Conservation (phyloP, 176 grass and related monocot genomes). For the barley (Hordeum vulgare) region MorexV3_pseudomolecules_assembly NC_058519.1:2568229-2568728, state of each 20-base stretch:
- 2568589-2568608: constrained; percentile 51
- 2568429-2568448: neutral
- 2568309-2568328: constrained; percentile 47
- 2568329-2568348: constrained; percentile 58
- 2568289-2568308: constrained; percentile 43
- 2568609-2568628: constrained; percentile 20
- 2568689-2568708: constrained; percentile 35
- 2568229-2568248: constrained; percentile 40
- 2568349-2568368: constrained; percentile 38
- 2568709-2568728: constrained; percentile 32
- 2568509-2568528: constrained; percentile 44
- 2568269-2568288: constrained; percentile 53
- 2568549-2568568: constrained; percentile 40
- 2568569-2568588: constrained; percentile 45
- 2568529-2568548: constrained; percentile 38
- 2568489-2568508: constrained; percentile 22
- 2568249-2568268: constrained; percentile 47
- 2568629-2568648: constrained; percentile 33
- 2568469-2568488: constrained; percentile 36
- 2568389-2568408: neutral
- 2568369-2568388: constrained; percentile 28
- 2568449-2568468: constrained; percentile 28
- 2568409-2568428: neutral
- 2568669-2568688: constrained; percentile 36
- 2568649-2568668: constrained; percentile 30